These are phyloP conservation scores for Chamaecrista fasciculata DNA, from an alignment of 306 rosid species.

Conservation along the genomic window DNA sequence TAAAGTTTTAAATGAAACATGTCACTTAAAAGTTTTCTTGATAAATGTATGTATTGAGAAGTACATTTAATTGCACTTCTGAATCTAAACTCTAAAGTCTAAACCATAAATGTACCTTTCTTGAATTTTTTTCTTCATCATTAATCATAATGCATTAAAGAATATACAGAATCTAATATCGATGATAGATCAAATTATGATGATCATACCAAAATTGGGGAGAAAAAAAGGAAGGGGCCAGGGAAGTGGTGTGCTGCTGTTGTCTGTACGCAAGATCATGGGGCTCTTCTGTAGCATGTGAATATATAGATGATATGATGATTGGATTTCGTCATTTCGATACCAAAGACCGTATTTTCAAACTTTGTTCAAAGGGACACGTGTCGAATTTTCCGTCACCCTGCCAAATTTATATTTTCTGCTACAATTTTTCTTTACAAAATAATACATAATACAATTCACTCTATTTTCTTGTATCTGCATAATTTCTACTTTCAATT, in stretches of 20 bases:
- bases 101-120: no score
- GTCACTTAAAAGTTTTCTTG: background rate
- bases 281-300: background rate
- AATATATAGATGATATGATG: no score
- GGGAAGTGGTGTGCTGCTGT: background rate
- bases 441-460: background rate
- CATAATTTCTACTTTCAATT: slow-evolving; percentile 9
- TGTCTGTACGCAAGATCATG: background rate
- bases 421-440: slow-evolving; percentile 11
- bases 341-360: slow-evolving; percentile 13
- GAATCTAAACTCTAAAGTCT: no score
- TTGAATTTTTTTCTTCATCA: background rate
- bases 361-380: background rate
- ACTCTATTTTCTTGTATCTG: background rate
- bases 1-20: background rate
- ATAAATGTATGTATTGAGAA: background rate
- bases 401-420: background rate
- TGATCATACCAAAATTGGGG: background rate
- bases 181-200: background rate
- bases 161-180: background rate
- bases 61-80: background rate
- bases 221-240: background rate
- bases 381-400: slow-evolving; percentile 10
- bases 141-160: background rate
- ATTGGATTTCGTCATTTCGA: background rate